Evolutionary conservation across 2,329 filamentous ascomycete genomes (phyloP), one percentile per base, ranked within the genome.

Genomic region (Penicillium sp.): DNA sequence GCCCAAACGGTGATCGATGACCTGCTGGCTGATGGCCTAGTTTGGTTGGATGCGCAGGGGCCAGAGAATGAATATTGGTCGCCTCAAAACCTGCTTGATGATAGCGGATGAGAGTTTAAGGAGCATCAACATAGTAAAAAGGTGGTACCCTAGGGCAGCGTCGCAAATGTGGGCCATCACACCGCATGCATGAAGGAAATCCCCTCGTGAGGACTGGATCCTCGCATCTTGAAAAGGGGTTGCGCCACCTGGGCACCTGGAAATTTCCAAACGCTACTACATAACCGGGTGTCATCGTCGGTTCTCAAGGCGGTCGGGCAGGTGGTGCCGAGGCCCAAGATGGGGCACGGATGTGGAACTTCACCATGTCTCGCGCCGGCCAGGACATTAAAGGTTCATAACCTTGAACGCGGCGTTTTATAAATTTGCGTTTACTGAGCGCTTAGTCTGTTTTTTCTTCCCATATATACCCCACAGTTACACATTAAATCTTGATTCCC

Each of bases 1-100:
- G 88, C 89, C n/a, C 81, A 87, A 66, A 95, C 93, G 0, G 90
- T 92, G 1, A 80, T 97, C 44, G 89, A 96, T 54, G 93, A 98
- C 69, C 74, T 98, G 29, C 78, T 97, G 44, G 84, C 86, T 0
- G 89, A 95, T 63, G 89, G 90, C 45, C 81, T 98, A 75, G 82
- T 98, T 12, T 98, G 93, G 93, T 83, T 97, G 5, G 93, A 98
- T 70, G 83, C 82, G 58, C 90, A 96, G 72, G 84, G 78, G 29
- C 78, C 81, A 7, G 92, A 97, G 73, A 90, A 85, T 70, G 91
- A 97, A 71, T 98, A 96, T 63, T 98, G 93, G 93, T 76, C 75
- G 24, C 75, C 75, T 7, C 73, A 75, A 51, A 70, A 70, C 44
- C 57, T 75, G 12, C 57, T 75, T 10, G 71, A 69, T 52, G 72